phyloP scores from a whole-genome alignment of 345 rosid species.

The Arabidopsis arenosa region DNA sequence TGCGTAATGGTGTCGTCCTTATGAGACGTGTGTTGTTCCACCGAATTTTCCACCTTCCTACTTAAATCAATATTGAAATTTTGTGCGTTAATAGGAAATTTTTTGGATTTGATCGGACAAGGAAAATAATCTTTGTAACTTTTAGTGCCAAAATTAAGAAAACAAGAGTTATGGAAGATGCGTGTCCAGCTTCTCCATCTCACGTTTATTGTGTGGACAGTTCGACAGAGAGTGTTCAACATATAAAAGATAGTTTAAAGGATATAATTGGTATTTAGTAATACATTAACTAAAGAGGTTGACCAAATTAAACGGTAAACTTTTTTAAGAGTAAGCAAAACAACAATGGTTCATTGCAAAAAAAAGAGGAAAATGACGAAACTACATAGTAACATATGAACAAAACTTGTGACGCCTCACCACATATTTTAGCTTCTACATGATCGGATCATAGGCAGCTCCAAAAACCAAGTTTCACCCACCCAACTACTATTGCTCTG shows the following conservation, averaged over 20 bases:
- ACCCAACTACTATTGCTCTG: neutral
- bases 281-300: neutral
- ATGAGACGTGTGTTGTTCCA: conserved; percentile 28
- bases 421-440: conserved; percentile 3
- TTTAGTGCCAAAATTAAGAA: neutral
- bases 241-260: no score
- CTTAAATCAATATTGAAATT: neutral
- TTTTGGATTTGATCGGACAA: conserved; percentile 11
- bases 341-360: neutral
- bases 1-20: conserved; percentile 38
- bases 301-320: neutral
- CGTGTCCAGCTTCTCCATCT: conserved; percentile 46
- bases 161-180: conserved; percentile 18
- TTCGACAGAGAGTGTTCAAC: neutral
- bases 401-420: neutral
- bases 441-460: neutral
- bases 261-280: neutral
- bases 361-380: neutral
- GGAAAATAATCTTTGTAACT: conserved; percentile 27
- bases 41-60: neutral
- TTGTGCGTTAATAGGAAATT: neutral
- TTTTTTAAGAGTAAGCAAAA: neutral
- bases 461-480: neutral
- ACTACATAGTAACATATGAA: neutral
- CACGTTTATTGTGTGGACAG: conserved; percentile 41